Conservation (phyloP, 73 alveolate species). For the Paraurostyla sp. region DNA sequence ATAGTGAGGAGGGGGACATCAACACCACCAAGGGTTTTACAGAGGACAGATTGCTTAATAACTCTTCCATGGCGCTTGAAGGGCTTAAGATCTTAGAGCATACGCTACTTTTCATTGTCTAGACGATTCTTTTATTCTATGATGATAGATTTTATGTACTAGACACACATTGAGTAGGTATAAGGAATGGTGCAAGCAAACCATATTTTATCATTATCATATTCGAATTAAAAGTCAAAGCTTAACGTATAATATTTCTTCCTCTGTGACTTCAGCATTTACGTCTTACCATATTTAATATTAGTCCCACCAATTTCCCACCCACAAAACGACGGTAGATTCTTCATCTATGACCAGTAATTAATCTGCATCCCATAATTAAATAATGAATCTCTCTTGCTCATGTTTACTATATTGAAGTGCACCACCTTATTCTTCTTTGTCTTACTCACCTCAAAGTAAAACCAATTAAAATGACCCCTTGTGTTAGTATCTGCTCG, state of each 20-base stretch:
- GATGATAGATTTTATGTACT: slow-evolving; percentile 51
- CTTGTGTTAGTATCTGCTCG: slow-evolving; percentile 96
- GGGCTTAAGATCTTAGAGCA: background rate
- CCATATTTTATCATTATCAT: slow-evolving; percentile 87
- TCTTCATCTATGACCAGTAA: slow-evolving; percentile 82
- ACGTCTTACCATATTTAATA: slow-evolving; percentile 15
- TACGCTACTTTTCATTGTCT: background rate
- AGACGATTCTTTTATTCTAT: slow-evolving; percentile 9
- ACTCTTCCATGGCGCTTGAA: slow-evolving; percentile 26
- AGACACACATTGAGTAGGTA: slow-evolving; percentile 80
- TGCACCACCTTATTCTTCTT: slow-evolving; percentile 76
- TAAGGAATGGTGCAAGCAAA: slow-evolving; percentile 92
- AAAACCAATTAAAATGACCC: slow-evolving; percentile 96
- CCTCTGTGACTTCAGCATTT: slow-evolving; percentile 28
- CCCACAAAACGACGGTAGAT: slow-evolving; percentile 74
- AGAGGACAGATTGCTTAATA: slow-evolving; percentile 68
- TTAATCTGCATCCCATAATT: slow-evolving; percentile 88
- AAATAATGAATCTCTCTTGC: slow-evolving; percentile 81
- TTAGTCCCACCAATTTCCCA: slow-evolving; percentile 50
- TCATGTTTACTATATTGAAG: slow-evolving; percentile 88
- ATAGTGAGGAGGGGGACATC: slow-evolving; percentile 85
- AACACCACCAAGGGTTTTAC: slow-evolving; percentile 83
- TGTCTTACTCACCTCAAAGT: slow-evolving; percentile 87
- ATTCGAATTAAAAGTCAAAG: slow-evolving; percentile 86
- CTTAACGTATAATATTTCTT: slow-evolving; percentile 74